A percentile compares a stretch with the other conserved stretches of the same genome.
Conservation (phyloP, 805 yeast genomes). For the Candida palmyrensis region DNA sequence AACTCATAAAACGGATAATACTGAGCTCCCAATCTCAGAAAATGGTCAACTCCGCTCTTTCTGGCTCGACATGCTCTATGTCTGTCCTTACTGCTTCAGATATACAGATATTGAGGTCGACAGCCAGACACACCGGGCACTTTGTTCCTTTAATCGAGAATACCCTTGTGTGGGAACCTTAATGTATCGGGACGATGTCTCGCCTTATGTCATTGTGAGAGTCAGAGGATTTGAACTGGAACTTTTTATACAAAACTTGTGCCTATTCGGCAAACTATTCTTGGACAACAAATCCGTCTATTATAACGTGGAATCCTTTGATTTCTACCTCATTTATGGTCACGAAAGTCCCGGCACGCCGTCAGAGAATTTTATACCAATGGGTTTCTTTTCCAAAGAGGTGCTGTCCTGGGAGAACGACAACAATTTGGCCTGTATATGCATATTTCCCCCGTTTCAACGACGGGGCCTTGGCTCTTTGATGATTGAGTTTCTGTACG, state of each 20-base stretch:
- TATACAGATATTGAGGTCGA: slow-evolving; percentile 50
- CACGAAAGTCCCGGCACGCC: slow-evolving; percentile 3
- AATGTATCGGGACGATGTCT: slow-evolving; percentile 55
- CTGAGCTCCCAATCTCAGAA: too few species aligned
- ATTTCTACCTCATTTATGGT: slow-evolving; percentile 71
- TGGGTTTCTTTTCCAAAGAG: slow-evolving; percentile 94
- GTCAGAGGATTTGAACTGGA: slow-evolving; percentile 62
- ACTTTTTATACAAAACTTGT: slow-evolving; percentile 75
- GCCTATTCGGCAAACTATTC: slow-evolving; percentile 82
- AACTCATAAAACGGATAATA: not conserved
- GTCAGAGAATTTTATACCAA: slow-evolving; percentile 45
- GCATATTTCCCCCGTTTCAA: slow-evolving; percentile 91
- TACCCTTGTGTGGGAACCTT: slow-evolving; percentile 57
- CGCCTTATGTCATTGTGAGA: slow-evolving; percentile 48
- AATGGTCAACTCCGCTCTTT: slow-evolving; percentile 11
- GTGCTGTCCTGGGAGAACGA: slow-evolving; percentile 71
- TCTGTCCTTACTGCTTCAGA: slow-evolving; percentile 83
- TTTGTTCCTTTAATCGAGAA: slow-evolving; percentile 32
- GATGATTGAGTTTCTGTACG: slow-evolving; percentile 79
- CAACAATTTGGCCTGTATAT: slow-evolving; percentile 79
- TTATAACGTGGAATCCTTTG: slow-evolving; percentile 73
- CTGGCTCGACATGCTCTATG: slow-evolving; percentile 60
- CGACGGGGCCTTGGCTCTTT: slow-evolving; percentile 71
- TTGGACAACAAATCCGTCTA: slow-evolving; percentile 86
- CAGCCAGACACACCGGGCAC: slow-evolving; percentile 45